These are phyloP conservation scores for Fusarium chlamydosporum DNA, from an alignment of 2,329 filamentous ascomycete species.

Conservation along the genomic window DNA sequence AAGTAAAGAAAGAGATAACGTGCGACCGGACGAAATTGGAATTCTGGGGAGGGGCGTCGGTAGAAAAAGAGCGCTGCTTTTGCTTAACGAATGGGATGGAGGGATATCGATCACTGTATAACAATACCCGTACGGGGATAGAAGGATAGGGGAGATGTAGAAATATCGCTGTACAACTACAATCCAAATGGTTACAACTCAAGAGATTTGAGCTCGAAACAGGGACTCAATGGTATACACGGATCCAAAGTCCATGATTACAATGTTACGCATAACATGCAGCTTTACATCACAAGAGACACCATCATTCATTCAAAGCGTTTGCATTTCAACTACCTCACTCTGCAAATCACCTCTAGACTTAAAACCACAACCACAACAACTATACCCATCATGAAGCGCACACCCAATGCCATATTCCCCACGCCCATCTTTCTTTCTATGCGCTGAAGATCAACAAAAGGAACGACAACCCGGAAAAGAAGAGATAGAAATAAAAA, in stretches of 20 bases:
- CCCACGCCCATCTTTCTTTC: slow-evolving; percentile 30
- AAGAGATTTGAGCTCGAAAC: neutral
- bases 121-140: slow-evolving; percentile 35
- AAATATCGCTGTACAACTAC: slow-evolving; percentile 49
- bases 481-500: slow-evolving; percentile 20
- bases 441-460: slow-evolving; percentile 20
- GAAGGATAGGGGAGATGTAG: slow-evolving; percentile 41
- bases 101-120: slow-evolving; percentile 35
- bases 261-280: neutral
- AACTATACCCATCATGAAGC: slow-evolving; percentile 43
- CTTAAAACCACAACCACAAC: slow-evolving; percentile 16
- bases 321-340: slow-evolving; percentile 47
- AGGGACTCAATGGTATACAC: neutral
- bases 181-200: slow-evolving; percentile 38
- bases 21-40: neutral
- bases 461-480: slow-evolving; percentile 33
- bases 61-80: slow-evolving; percentile 44
- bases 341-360: slow-evolving; percentile 42
- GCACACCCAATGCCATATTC: slow-evolving; percentile 35
- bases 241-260: neutral
- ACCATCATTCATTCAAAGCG: slow-evolving; percentile 40
- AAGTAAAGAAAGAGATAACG: slow-evolving; percentile 46
- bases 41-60: slow-evolving; percentile 32
- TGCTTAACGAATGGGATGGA: slow-evolving; percentile 20
- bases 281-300: neutral